These are phyloP conservation scores for Ophiosphaerella herpotricha DNA, from an alignment of 2,329 filamentous ascomycete species.

Conservation along the genomic window DNA sequence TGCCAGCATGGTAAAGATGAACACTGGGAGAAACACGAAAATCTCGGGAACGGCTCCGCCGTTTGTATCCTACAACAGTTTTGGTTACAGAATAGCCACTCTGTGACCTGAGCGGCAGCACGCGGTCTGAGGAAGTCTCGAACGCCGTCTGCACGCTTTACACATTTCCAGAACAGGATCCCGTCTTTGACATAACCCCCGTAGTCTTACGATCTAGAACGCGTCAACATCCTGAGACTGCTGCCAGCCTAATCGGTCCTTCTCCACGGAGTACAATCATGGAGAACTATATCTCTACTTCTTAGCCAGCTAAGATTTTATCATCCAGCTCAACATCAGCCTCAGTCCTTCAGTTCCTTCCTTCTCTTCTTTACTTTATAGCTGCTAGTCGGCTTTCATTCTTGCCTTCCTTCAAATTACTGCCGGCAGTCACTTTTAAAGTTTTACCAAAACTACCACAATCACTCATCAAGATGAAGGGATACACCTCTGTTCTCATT, in stretches of 20 bases:
- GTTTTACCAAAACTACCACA: conserved; percentile 1
- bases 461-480: conserved; percentile 29
- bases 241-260: conserved; percentile 8
- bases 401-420: conserved; percentile 15
- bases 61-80: conserved; percentile 28
- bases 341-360: conserved; percentile 14
- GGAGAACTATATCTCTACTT: conserved; percentile 11
- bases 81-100: conserved; percentile 26
- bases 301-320: neutral
- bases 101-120: conserved; percentile 25
- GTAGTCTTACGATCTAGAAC: neutral
- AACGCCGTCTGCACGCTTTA: neutral
- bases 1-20: neutral
- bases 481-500: conserved; percentile 31
- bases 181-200: neutral
- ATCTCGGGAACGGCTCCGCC: conserved; percentile 10
- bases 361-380: conserved; percentile 10
- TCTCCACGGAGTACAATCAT: conserved; percentile 1
- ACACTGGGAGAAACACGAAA: conserved; percentile 5
- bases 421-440: conserved; percentile 32
- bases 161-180: neutral
- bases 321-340: conserved; percentile 1
- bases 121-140: conserved; percentile 16
- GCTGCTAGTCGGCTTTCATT: conserved; percentile 36
- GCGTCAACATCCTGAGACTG: conserved; percentile 15